Base-by-base conservation (phyloP, 176 grass and related monocot genomes). In the Cymbopogon citratus region DNA sequence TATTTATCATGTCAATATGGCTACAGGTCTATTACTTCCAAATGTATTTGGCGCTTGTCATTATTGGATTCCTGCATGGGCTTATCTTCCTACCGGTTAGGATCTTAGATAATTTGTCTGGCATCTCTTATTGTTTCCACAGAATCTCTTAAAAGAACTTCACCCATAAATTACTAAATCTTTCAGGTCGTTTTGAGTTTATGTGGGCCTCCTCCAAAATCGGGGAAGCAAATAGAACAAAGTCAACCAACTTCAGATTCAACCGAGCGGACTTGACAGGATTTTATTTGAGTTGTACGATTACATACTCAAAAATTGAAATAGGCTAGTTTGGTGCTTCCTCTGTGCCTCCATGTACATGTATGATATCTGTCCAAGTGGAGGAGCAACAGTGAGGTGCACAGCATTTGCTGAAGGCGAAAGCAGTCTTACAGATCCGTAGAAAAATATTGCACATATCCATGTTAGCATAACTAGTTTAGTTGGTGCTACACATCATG, bases 1-100 rank as follows among this genome's bases (percentile, higher is more conserved):
- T 54, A 59, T 66, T 73, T 33, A 45, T 48, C 23, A 35, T 54
- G 66, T 72, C 63, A 16, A 77, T 81, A 60, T 89, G 68, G 66
- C 82, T 89, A 19, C 76, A 99, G 96, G 91, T 99, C 21, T 99
- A 99, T 79, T 99, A 99, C 85, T 99, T 99, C 71, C 88, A 99
- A 90, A 93, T 93, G 96, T 99, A 99, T 78, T 76, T 99, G 76
- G 92, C 92, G 6, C 89, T 99, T 51, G 96, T 99, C 27, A 79
- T 99, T n/a, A 88, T 99, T 67, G 96, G 96, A 51, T 99, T 99
- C 80, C 79, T 99, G 71, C 96, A 99, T 68, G 96, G 96, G 51
- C 91, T 99, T 68, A 84, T 99, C 78, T 99, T 99, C 77, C 83
- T 99, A 21, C 96, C 96, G 59, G 96, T 95, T 72, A 90, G 87